phyloP scores from a whole-genome alignment of 2,329 filamentous ascomycete genomes.

The Colletotrichum sp. region DNA sequence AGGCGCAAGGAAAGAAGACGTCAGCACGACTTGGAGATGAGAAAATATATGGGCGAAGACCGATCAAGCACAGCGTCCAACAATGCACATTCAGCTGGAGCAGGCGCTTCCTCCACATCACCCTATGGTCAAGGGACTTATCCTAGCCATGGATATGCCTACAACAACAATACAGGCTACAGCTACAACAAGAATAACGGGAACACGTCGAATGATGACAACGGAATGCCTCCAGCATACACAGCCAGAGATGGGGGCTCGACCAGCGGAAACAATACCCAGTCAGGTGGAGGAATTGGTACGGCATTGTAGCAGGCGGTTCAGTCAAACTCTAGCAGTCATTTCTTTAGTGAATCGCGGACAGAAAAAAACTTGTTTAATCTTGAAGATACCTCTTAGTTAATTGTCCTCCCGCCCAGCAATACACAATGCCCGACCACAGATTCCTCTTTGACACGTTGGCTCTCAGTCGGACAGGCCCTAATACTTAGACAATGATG shows the following conservation, averaged over 20 bases:
- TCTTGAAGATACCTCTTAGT: background rate
- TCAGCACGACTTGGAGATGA: background rate
- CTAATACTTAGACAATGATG: rapidly evolving
- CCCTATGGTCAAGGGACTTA: background rate
- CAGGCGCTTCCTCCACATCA: background rate
- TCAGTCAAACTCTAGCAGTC: background rate
- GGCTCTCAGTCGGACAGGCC: background rate
- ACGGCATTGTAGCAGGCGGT: background rate
- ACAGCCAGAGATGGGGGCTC: background rate
- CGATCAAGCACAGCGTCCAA: background rate
- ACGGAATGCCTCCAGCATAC: background rate
- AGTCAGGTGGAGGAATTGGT: background rate
- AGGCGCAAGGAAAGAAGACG: background rate
- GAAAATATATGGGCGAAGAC: background rate
- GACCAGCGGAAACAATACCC: background rate
- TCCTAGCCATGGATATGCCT: background rate
- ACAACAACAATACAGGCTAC: background rate
- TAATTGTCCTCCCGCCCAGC: rapidly evolving
- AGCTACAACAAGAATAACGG: background rate
- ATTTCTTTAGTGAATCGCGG: background rate
- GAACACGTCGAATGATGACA: background rate
- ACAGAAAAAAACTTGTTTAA: background rate
- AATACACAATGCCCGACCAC: background rate
- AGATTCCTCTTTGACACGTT: rapidly evolving
- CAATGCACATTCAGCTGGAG: background rate